phyloP scores from a whole-genome alignment of 1,284 basidiomycete species.

The Naganishia cerealis region DNA sequence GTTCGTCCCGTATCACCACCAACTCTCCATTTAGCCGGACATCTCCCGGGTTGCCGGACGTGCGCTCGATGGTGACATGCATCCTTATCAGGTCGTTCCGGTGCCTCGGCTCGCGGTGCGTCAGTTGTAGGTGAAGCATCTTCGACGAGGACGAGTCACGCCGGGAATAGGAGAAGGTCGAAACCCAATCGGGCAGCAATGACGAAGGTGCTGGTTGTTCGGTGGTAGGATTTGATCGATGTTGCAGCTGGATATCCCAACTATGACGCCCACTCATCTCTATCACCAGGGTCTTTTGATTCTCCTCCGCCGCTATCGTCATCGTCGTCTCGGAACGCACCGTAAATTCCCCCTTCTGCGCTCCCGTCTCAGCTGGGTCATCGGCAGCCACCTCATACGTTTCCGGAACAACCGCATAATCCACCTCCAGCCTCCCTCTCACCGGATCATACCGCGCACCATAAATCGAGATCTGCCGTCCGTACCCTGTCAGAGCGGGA shows the following conservation, averaged over 20 bases:
- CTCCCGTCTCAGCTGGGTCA: not conserved
- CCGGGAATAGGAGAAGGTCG: not conserved
- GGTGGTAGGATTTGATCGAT: not conserved
- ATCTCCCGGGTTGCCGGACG: constrained; percentile 65
- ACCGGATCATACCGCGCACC: constrained; percentile 16
- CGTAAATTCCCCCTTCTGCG: not conserved
- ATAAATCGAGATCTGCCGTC: constrained; percentile 21
- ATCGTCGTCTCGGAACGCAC: not conserved
- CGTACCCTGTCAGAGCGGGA: constrained; percentile 18
- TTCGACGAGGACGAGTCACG: not conserved
- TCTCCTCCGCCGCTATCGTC: not conserved
- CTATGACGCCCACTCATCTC: constrained; percentile 13
- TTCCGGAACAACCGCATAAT: constrained; percentile 22
- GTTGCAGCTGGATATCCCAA: constrained; percentile 28
- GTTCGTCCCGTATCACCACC: not conserved
- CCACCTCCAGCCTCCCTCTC: not conserved
- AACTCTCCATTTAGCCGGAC: constrained; percentile 70
- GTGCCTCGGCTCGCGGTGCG: constrained; percentile 7
- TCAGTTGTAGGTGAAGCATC: constrained; percentile 15
- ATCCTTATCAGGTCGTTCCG: constrained; percentile 21
- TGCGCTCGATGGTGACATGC: constrained; percentile 67
- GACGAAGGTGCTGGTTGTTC: not conserved
- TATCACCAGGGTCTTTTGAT: constrained; percentile 16
- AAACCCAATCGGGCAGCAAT: not conserved
- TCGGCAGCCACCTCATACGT: not conserved